phyloP scores from a whole-genome alignment of 2,329 filamentous ascomycete species.

The Venturia pyrina region DNA sequence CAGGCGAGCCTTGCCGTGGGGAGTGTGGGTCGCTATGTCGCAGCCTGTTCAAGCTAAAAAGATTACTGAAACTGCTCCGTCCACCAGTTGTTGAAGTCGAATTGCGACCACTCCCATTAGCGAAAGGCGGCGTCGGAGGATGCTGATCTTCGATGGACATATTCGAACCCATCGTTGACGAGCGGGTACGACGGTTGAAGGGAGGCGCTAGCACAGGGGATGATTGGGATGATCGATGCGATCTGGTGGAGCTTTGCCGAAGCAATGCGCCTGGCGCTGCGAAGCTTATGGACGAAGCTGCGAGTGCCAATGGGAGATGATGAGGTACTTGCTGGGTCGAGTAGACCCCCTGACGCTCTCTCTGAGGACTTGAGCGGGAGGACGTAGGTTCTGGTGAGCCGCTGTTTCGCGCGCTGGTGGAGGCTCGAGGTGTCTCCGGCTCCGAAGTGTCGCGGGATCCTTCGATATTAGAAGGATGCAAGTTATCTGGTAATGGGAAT shows the following conservation, averaged over 20 bases:
- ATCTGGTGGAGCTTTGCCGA: conserved; percentile 52
- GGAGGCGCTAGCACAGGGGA: conserved; percentile 49
- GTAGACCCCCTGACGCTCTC: background rate
- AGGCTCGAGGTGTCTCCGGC: conserved; percentile 25
- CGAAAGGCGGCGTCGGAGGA: conserved; percentile 50
- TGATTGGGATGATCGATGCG: conserved; percentile 54
- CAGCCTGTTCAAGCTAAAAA: conserved; percentile 69
- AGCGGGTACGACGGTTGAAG: conserved; percentile 59
- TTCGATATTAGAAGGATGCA: conserved; percentile 4
- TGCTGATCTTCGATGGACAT: conserved; percentile 59
- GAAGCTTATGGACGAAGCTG: conserved; percentile 36
- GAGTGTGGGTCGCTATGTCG: conserved; percentile 67
- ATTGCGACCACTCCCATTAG: conserved; percentile 44
- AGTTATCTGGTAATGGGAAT: conserved; percentile 63
- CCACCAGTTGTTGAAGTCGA: conserved; percentile 71
- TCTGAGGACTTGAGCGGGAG: conserved; percentile 14
- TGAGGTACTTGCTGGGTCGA: background rate
- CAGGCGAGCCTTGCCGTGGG: conserved; percentile 54
- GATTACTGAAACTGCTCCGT: conserved; percentile 83
- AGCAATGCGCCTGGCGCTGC: conserved; percentile 40
- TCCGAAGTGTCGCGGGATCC: conserved; percentile 18
- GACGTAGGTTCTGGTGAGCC: conserved; percentile 15
- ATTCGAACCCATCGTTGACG: conserved; percentile 81
- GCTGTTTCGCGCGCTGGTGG: conserved; percentile 17
- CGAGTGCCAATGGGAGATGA: conserved; percentile 33